phyloP scores from a whole-genome alignment of 306 rosid genomes.

The Inga laurina region DNA sequence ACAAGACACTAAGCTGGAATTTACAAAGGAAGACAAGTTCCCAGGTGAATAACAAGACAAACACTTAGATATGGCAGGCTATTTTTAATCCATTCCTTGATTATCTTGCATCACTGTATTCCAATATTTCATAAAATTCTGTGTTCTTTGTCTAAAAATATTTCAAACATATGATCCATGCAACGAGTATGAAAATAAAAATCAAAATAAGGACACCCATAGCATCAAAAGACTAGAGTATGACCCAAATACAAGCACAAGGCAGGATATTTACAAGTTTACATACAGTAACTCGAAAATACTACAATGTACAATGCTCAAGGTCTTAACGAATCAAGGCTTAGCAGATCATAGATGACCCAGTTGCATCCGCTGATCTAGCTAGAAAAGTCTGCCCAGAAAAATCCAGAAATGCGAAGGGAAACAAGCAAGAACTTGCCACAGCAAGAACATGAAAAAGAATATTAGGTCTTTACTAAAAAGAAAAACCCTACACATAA shows the following conservation, averaged over 20 bases:
- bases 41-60: neutral
- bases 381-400: neutral
- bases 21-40: neutral
- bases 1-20: conserved; percentile 11
- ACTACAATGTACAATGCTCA: neutral
- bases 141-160: neutral
- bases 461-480: neutral
- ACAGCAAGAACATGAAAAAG: neutral
- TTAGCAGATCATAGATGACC: neutral
- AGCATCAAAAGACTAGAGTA: neutral
- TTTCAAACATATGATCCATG: neutral
- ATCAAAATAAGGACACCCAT: neutral
- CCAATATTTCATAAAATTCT: conserved; percentile 17
- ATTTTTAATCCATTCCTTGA: conserved; percentile 24
- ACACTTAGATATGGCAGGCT: neutral
- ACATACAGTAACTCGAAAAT: neutral
- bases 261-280: neutral
- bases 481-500: conserved; percentile 12
- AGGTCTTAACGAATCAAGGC: neutral
- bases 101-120: neutral
- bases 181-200: neutral
- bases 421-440: conserved; percentile 11
- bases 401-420: conserved; percentile 9
- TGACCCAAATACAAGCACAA: neutral
- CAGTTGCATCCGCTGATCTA: neutral